A percentile compares a stretch with the other conserved stretches of the same genome.
phyloP scores from a whole-genome alignment of 192 early-diverging fungal genomes.

The Rhizoclosmatium sp. region DNA sequence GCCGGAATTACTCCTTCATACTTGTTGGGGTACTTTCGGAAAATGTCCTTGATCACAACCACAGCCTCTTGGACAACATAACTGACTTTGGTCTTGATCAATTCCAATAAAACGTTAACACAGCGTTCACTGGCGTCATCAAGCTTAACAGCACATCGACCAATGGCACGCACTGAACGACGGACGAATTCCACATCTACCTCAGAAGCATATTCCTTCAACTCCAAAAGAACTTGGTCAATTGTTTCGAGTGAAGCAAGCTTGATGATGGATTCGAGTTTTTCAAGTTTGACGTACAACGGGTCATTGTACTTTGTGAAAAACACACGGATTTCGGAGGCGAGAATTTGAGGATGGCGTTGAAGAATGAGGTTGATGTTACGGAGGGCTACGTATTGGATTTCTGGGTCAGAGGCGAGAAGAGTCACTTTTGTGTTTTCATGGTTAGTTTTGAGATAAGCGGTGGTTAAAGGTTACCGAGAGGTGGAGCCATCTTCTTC shows the following conservation, averaged over 20 bases:
- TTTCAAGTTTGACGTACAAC: slow-evolving; percentile 97
- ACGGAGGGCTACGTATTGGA: slow-evolving; percentile 96
- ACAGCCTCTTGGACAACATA: slow-evolving; percentile 99
- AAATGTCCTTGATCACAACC: slow-evolving; percentile 98
- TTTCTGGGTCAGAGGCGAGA: slow-evolving; percentile 86
- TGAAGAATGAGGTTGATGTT: slow-evolving; percentile 97
- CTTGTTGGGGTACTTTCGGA: slow-evolving; percentile 96
- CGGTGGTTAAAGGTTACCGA: slow-evolving; percentile 61
- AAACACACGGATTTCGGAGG: slow-evolving; percentile 96
- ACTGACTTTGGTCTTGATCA: slow-evolving; percentile 97
- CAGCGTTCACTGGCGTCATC: slow-evolving; percentile 85
- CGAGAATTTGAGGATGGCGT: slow-evolving; percentile 85
- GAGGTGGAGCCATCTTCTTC: slow-evolving; percentile 93
- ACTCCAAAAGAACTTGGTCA: slow-evolving; percentile 87
- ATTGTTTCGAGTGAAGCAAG: slow-evolving; percentile 85
- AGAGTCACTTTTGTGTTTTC: slow-evolving; percentile 75
- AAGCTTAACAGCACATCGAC: slow-evolving; percentile 97
- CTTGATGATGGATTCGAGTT: slow-evolving; percentile 94
- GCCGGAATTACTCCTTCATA: slow-evolving; percentile 94
- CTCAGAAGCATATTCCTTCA: slow-evolving; percentile 95
- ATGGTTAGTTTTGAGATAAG: slow-evolving; percentile 9
- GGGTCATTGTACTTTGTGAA: slow-evolving; percentile 99
- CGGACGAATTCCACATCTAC: slow-evolving; percentile 98
- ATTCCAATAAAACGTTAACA: slow-evolving; percentile 83
- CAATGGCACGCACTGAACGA: slow-evolving; percentile 95